Evolutionary conservation across 148 eudicot species (phyloP).

Genomic region (Arctostaphylos glauca): DNA sequence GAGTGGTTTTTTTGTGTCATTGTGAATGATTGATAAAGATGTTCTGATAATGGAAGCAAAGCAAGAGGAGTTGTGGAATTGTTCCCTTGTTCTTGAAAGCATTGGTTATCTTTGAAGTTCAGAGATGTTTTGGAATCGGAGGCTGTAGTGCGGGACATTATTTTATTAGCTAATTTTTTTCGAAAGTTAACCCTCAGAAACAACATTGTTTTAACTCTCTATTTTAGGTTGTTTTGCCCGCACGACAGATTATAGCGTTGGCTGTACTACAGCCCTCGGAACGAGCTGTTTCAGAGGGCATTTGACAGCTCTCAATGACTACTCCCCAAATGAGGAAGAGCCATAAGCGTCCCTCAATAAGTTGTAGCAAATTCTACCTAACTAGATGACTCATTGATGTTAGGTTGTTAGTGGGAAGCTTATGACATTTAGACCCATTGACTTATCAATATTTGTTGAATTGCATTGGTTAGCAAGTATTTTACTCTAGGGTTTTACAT

Average conservation of each 20-base stretch:
- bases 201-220: too few relatives aligned
- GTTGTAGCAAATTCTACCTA: not conserved
- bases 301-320: not conserved
- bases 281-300: not conserved
- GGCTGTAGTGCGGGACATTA: too few relatives aligned
- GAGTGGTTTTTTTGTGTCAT: not conserved
- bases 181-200: too few relatives aligned
- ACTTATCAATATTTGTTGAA: not conserved
- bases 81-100: not conserved
- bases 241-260: too few relatives aligned
- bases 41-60: not conserved
- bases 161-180: too few relatives aligned
- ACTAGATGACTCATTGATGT: not conserved
- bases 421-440: not conserved
- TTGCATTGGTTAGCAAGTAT: not conserved
- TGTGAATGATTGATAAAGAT: not conserved
- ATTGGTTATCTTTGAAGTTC: not conserved
- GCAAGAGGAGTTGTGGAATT: not conserved
- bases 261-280: too few relatives aligned
- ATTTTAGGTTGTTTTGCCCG: too few relatives aligned
- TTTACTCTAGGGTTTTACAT: not conserved
- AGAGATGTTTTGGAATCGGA: not conserved
- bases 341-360: not conserved
- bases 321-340: not conserved
- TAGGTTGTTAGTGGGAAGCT: not conserved